A percentile compares a stretch with the other conserved stretches of the same genome.
Conservation (phyloP, 257 asterid genomes). For the Solanum boliviense region DNA sequence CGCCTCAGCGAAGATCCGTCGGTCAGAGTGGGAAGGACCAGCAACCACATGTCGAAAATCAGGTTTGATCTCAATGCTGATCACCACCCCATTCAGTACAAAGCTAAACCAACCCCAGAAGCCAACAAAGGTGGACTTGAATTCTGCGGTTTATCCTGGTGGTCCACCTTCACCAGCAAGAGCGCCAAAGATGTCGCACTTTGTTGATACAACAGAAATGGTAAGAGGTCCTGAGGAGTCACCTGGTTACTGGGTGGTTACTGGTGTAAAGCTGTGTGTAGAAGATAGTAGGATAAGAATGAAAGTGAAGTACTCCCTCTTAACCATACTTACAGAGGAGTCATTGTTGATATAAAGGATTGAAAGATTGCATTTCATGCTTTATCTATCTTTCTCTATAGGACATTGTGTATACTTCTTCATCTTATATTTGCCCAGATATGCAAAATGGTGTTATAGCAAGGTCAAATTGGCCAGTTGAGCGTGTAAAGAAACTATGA, state of each 20-base stretch:
- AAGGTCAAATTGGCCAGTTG: neutral
- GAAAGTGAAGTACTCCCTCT: slow-evolving; percentile 65
- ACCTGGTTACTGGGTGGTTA: slow-evolving; percentile 94
- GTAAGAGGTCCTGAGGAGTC: slow-evolving; percentile 77
- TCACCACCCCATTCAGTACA: slow-evolving; percentile 59
- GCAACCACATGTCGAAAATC: slow-evolving; percentile 50
- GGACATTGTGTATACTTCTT: neutral
- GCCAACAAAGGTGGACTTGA: slow-evolving; percentile 55
- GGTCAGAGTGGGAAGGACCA: slow-evolving; percentile 94
- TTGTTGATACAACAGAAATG: slow-evolving; percentile 83
- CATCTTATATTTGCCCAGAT: neutral
- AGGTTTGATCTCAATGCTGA: slow-evolving; percentile 67
- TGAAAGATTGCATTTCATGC: neutral
- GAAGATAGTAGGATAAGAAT: slow-evolving; percentile 66
- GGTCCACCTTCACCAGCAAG: slow-evolving; percentile 80
- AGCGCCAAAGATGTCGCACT: slow-evolving; percentile 72
- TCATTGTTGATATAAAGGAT: slow-evolving; percentile 40
- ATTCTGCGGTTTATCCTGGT: slow-evolving; percentile 78
- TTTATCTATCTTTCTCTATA: neutral
- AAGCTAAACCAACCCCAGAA: slow-evolving; percentile 41
- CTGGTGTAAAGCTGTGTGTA: slow-evolving; percentile 81
- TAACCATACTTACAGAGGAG: slow-evolving; percentile 72
- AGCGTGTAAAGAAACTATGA: neutral
- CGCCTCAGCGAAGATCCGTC: slow-evolving; percentile 54
- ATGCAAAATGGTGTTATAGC: neutral